Percentiles rank a stretch among this genome's conserved stretches.
phyloP scores from a whole-genome alignment of 2,329 filamentous ascomycete species.

The Calonectria hawksworthii region DNA sequence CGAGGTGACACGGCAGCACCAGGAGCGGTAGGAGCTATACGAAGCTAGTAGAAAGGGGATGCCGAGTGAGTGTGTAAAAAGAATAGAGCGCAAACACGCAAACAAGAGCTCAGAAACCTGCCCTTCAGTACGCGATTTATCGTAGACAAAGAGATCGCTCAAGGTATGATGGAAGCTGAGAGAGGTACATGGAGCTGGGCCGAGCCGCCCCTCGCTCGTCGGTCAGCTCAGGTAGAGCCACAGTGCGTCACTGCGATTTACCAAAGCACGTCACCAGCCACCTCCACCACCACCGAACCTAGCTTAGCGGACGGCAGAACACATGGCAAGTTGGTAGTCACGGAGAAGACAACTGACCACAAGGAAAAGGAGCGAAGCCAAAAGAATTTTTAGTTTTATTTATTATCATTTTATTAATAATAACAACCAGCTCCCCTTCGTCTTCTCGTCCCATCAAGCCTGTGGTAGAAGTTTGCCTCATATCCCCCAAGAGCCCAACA shows the following conservation, averaged over 20 bases:
- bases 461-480: background rate
- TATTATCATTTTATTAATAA: background rate
- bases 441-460: no score
- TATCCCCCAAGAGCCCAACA: background rate
- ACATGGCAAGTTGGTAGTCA: background rate
- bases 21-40: background rate
- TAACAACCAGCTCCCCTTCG: background rate
- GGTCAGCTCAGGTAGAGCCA: constrained; percentile 40
- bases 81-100: background rate
- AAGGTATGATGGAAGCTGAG: constrained; percentile 49
- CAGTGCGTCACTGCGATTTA: constrained; percentile 41
- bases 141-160: background rate
- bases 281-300: constrained; percentile 39
- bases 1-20: constrained; percentile 4
- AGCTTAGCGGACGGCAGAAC: background rate
- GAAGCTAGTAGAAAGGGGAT: background rate
- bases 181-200: constrained; percentile 35
- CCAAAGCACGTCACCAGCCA: constrained; percentile 32
- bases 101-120: background rate
- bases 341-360: background rate
- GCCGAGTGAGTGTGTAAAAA: background rate
- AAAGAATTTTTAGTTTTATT: background rate
- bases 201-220: constrained; percentile 26
- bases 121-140: background rate
- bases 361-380: background rate